Evolutionary conservation across 257 asterid genomes (phyloP).

Genomic region (Solanum commersonii): DNA sequence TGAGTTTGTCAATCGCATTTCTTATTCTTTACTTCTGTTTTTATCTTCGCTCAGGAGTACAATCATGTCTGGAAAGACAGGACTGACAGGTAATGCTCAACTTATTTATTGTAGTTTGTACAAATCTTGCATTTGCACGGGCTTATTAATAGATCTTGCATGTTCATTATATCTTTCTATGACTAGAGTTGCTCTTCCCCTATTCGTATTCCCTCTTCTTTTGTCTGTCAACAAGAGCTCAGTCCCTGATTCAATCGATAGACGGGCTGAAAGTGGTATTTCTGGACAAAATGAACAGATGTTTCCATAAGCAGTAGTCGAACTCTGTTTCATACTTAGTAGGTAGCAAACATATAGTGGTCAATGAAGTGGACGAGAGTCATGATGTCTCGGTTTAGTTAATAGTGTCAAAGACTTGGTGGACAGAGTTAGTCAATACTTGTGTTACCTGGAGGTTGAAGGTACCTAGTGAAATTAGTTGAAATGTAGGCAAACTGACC

Average conservation of each 20-base stretch:
- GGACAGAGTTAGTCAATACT: not conserved
- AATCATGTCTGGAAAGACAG: constrained; percentile 93
- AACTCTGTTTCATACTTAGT: not conserved
- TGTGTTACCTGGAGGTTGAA: not conserved
- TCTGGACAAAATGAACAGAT: not conserved
- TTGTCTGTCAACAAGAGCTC: not conserved
- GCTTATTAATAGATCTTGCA: not conserved
- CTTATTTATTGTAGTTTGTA: not conserved
- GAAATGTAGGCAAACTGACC: not conserved
- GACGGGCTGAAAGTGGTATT: not conserved
- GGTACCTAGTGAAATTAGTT: not conserved
- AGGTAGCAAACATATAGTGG: not conserved
- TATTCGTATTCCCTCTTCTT: not conserved
- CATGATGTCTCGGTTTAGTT: not conserved
- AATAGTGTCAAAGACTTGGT: not conserved
- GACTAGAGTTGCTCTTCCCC: not conserved
- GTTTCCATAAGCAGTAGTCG: not conserved
- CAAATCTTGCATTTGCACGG: not conserved
- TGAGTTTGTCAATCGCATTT: not conserved
- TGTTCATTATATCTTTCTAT: not conserved
- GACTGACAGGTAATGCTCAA: constrained; percentile 53
- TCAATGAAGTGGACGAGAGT: not conserved
- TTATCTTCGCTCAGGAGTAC: constrained; percentile 39
- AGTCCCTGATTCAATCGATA: not conserved
- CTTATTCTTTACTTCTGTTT: not conserved